phyloP scores from a whole-genome alignment of 768 basidiomycete species.

The Russula foetens region DNA sequence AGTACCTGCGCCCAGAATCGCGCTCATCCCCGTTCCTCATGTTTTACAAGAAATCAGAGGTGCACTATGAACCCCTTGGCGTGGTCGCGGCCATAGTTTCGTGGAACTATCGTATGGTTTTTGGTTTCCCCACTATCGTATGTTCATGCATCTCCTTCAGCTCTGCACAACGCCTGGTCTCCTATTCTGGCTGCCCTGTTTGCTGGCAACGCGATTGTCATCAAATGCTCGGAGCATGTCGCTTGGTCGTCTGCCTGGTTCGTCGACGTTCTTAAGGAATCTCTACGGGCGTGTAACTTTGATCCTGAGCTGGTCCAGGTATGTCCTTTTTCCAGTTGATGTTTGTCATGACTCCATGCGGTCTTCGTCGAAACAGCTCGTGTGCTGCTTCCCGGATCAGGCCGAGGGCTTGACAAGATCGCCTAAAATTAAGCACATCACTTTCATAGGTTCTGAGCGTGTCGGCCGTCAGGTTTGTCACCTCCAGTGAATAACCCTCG shows the following conservation, averaged over 20 bases:
- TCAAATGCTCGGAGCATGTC: slow-evolving; percentile 91
- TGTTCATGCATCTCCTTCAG: slow-evolving; percentile 32
- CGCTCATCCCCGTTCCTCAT: slow-evolving; percentile 61
- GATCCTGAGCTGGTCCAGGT: slow-evolving; percentile 84
- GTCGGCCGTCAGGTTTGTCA: slow-evolving; percentile 59
- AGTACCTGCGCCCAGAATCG: slow-evolving; percentile 61
- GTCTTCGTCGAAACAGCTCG: slow-evolving; percentile 38
- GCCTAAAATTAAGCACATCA: slow-evolving; percentile 83
- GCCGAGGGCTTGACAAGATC: slow-evolving; percentile 76
- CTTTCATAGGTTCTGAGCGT: slow-evolving; percentile 81
- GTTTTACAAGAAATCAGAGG: slow-evolving; percentile 67
- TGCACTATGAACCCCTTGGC: slow-evolving; percentile 86
- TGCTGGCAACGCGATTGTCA: slow-evolving; percentile 79
- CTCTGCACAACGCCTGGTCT: slow-evolving; percentile 89
- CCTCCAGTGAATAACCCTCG: slow-evolving; percentile 17
- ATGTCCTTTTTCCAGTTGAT: slow-evolving; percentile 10
- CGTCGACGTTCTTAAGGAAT: slow-evolving; percentile 66
- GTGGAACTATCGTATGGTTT: slow-evolving; percentile 80
- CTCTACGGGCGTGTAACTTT: slow-evolving; percentile 75
- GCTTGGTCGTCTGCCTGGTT: slow-evolving; percentile 88
- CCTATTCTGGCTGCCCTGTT: slow-evolving; percentile 90
- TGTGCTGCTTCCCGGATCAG: slow-evolving; percentile 83
- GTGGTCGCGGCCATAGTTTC: slow-evolving; percentile 90
- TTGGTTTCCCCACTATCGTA: slow-evolving; percentile 4
- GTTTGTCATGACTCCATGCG: not conserved